Evolutionary conservation across 352 stramenopile species (phyloP).

Genomic region (Achlya hypogyna): DNA sequence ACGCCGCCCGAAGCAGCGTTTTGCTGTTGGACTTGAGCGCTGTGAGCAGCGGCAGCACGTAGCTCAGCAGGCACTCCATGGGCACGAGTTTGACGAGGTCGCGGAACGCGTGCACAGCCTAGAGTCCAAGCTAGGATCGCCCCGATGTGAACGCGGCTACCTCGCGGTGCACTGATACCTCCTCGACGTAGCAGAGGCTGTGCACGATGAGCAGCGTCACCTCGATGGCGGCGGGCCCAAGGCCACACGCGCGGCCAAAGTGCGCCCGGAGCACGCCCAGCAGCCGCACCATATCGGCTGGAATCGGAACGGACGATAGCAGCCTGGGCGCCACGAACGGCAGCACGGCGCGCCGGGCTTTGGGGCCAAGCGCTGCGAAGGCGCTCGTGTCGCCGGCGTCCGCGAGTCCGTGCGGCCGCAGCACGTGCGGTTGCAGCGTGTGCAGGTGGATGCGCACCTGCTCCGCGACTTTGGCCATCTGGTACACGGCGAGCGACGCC

Average conservation of each 20-base stretch:
- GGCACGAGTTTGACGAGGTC: conserved; percentile 12
- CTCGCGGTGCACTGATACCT: conserved; percentile 9
- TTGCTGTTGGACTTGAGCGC: conserved; percentile 15
- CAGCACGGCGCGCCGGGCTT: background rate
- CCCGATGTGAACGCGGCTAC: background rate
- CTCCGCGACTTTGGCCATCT: conserved; percentile 17
- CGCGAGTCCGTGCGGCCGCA: background rate
- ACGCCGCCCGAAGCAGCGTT: conserved; percentile 8
- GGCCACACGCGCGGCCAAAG: background rate
- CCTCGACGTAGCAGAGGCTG: conserved; percentile 16
- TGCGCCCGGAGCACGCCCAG: background rate
- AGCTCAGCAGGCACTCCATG: background rate
- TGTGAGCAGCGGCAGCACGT: conserved; percentile 3
- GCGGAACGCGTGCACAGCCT: conserved; percentile 7
- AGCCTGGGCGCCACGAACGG: conserved; percentile 1
- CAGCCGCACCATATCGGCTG: conserved; percentile 11
- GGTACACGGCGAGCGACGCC: conserved; percentile 10
- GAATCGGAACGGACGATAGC: background rate
- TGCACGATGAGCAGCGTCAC: background rate
- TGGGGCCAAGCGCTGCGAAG: background rate
- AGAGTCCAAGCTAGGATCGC: background rate
- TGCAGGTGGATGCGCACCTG: conserved; percentile 6
- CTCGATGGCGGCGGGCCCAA: background rate
- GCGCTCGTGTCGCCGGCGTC: conserved; percentile 10
- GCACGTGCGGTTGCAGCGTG: background rate